These are phyloP conservation scores for Coemansia sp. DNA, from an alignment of 192 early-diverging fungal species.

Conservation along the genomic window DNA sequence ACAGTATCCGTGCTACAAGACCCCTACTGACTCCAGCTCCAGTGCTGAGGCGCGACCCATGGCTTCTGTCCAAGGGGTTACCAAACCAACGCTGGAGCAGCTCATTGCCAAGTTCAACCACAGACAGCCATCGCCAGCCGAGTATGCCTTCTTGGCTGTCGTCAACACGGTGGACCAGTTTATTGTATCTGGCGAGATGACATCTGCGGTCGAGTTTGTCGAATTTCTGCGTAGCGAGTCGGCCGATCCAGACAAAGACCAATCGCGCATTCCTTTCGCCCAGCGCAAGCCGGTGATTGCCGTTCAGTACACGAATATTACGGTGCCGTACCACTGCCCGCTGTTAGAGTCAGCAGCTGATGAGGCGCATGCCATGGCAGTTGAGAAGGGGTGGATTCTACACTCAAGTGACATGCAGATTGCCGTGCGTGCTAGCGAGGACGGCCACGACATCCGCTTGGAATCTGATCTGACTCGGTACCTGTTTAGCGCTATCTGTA, in stretches of 20 bases:
- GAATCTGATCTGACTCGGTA: constrained; percentile 59
- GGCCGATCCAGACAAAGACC: constrained; percentile 28
- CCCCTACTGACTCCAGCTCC: constrained; percentile 1
- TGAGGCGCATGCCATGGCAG: not conserved
- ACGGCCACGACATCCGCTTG: constrained; percentile 75
- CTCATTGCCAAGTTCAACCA: constrained; percentile 19
- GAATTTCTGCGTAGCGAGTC: constrained; percentile 8
- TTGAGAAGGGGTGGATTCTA: constrained; percentile 34
- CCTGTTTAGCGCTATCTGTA: constrained; percentile 67
- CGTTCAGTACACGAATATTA: constrained; percentile 78
- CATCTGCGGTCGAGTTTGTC: constrained; percentile 4
- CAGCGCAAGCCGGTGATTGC: constrained; percentile 79
- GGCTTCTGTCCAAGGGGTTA: constrained; percentile 13
- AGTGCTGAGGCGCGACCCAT: constrained; percentile 4
- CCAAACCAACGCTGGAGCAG: not conserved
- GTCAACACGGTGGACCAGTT: constrained; percentile 17
- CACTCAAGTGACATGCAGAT: constrained; percentile 17
- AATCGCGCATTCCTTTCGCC: constrained; percentile 72
- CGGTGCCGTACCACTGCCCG: constrained; percentile 73
- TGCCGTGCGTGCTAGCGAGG: constrained; percentile 76
- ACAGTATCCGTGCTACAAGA: constrained; percentile 38
- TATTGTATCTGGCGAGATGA: constrained; percentile 21
- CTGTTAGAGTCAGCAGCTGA: constrained; percentile 4
- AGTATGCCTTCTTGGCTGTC: constrained; percentile 25
- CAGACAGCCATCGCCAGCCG: not conserved